Evolutionary conservation across 176 grass and related monocot genomes (phyloP), one percentile per base, ranked within the genome.

Genomic region (Rhynchospora pubera): DNA sequence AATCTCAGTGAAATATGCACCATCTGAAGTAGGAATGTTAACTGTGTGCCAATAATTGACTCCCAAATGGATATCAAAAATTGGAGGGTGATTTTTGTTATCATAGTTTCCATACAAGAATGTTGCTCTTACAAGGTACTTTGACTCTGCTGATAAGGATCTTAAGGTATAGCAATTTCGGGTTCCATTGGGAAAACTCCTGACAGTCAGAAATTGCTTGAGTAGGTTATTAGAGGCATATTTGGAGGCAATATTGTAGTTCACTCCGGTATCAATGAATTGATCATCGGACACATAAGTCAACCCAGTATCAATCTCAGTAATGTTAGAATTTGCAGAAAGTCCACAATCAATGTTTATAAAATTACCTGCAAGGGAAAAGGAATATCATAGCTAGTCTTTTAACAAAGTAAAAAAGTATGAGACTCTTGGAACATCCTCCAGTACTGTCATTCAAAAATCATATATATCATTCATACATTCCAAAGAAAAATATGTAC

Each of bases 341-440:
- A 88, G 77, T 5, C 85, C 91, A 58, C 88, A 93, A 57, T 93
- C 83, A 9, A 93, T 93, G 85, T 57, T 93, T 86, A 90, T n/a
- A n/a, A n/a, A n/a, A n/a, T n/a, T n/a, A n/a, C n/a, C n/a, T n/a
- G n/a, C n/a, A n/a, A n/a, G n/a, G n/a, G n/a, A n/a, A n/a, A n/a
- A n/a, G n/a, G n/a, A n/a, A n/a, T n/a, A n/a, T n/a, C n/a, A n/a
- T n/a, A n/a, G n/a, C n/a, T n/a, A n/a, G n/a, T n/a, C n/a, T n/a
- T n/a, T n/a, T n/a, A n/a, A n/a, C n/a, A n/a, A n/a, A n/a, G n/a
- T n/a, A n/a, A n/a, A n/a, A n/a, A n/a, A n/a, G n/a, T n/a, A n/a
- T n/a, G n/a, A n/a, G n/a, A n/a, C n/a, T n/a, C n/a, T n/a, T n/a
- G n/a, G n/a, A n/a, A n/a, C n/a, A n/a, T n/a, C n/a, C n/a, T n/a